A percentile compares a stretch with the other conserved stretches of the same genome.
Evolutionary conservation across 164 flowering plant genomes (phyloP).

Genomic region (Hamamelis virginiana): DNA sequence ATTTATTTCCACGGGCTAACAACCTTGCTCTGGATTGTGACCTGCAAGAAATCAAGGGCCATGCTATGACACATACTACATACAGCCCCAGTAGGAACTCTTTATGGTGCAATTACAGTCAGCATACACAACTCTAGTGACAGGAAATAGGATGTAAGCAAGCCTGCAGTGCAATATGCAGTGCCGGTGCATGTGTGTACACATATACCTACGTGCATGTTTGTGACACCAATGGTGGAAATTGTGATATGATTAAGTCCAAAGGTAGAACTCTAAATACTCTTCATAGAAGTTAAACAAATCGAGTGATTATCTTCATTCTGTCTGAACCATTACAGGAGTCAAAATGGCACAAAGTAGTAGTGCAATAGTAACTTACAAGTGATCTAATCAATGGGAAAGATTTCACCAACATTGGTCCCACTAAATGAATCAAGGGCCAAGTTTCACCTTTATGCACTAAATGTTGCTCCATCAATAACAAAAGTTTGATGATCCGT

Average conservation of each 20-base stretch:
- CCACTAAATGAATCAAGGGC: slow-evolving; percentile 68
- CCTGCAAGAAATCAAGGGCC: background rate
- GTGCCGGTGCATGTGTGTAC: background rate
- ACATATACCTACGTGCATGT: background rate
- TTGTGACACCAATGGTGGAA: slow-evolving; percentile 1
- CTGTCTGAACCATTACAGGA: background rate
- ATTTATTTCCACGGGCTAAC: background rate
- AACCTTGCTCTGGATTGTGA: background rate
- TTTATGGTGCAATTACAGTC: background rate
- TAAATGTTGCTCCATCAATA: slow-evolving; percentile 51
- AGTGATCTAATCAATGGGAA: slow-evolving; percentile 59
- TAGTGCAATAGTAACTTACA: slow-evolving; percentile 46
- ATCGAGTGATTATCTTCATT: background rate
- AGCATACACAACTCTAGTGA: background rate
- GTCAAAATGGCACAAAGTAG: background rate
- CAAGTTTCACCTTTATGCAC: slow-evolving; percentile 65
- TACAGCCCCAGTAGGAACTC: background rate
- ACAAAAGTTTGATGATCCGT: slow-evolving; percentile 46
- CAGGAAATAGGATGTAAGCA: background rate
- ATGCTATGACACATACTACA: background rate
- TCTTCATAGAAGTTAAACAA: background rate
- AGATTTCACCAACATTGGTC: slow-evolving; percentile 60
- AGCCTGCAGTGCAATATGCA: background rate
- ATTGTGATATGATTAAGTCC: background rate
- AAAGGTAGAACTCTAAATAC: background rate